These are phyloP conservation scores for Tuber aestivum DNA, from an alignment of 495 filamentous ascomycete species.

Conservation along the genomic window DNA sequence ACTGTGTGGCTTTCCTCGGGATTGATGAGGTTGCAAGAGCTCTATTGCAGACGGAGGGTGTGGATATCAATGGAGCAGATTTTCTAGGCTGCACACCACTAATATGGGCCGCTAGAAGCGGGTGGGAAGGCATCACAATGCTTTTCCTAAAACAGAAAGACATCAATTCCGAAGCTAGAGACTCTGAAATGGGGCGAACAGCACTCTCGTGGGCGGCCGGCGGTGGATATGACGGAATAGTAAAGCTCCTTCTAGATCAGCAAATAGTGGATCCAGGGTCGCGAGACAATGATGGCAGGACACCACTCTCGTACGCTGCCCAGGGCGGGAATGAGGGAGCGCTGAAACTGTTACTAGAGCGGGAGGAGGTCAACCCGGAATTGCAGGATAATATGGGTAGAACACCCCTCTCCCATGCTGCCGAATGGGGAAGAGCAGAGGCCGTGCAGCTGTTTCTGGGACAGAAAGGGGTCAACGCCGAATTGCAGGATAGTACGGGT, in stretches of 20 bases:
- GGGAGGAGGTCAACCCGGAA: constrained; percentile 14
- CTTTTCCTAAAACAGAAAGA: constrained; percentile 33
- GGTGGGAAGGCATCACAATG: constrained; percentile 36
- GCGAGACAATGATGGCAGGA: constrained; percentile 15
- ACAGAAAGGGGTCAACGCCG: constrained; percentile 1
- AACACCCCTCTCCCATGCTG: constrained; percentile 42
- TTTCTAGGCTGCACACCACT: constrained; percentile 27
- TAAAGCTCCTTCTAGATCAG: constrained; percentile 8
- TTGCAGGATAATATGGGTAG: not conserved
- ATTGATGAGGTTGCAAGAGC: not conserved
- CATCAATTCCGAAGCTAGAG: constrained; percentile 18
- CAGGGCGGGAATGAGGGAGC: constrained; percentile 37
- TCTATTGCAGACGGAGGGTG: not conserved
- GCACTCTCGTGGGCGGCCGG: constrained; percentile 46
- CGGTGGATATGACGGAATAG: constrained; percentile 45
- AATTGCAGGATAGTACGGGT: constrained; percentile 24
- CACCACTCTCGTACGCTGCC: constrained; percentile 33
- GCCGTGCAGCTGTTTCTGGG: constrained; percentile 32
- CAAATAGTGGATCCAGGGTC: not conserved
- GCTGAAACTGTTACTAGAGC: constrained; percentile 38
- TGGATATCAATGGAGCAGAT: not conserved
- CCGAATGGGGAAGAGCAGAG: constrained; percentile 30
- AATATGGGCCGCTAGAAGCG: constrained; percentile 21
- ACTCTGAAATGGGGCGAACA: constrained; percentile 35
- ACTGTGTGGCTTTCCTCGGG: not conserved